Conservation (phyloP, 139 green algal genomes). For the Coelastrella sp. region DNA sequence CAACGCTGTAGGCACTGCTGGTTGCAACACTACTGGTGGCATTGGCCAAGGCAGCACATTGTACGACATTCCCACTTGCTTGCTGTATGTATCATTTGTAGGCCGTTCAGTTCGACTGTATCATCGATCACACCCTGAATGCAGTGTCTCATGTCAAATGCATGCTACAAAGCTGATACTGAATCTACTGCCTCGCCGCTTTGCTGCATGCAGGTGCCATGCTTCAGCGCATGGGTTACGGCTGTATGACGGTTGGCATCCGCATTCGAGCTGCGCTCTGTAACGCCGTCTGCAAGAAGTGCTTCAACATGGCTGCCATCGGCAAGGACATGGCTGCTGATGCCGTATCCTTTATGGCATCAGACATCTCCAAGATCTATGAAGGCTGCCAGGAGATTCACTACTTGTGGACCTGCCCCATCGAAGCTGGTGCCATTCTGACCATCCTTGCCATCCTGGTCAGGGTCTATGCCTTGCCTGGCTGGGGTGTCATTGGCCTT, state of each 20-base stretch:
- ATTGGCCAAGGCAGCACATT: no score
- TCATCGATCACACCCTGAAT: no score
- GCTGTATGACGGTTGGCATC: constrained; percentile 64
- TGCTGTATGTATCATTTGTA: no score
- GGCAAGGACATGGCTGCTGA: constrained; percentile 62
- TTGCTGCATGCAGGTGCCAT: constrained; percentile 51
- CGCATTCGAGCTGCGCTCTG: constrained; percentile 63
- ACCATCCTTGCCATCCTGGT: constrained; percentile 66
- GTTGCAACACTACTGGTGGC: no score
- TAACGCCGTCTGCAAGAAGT: constrained; percentile 69
- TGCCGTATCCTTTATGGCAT: constrained; percentile 68
- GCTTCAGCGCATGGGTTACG: constrained; percentile 76
- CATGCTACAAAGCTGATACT: no score
- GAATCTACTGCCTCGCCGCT: neutral
- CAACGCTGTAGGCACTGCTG: no score
- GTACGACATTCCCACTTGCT: no score
- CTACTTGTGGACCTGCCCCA: constrained; percentile 74
- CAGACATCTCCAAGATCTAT: constrained; percentile 71
- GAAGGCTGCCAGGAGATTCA: constrained; percentile 74
- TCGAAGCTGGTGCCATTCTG: constrained; percentile 73
- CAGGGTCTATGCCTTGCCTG: constrained; percentile 54
- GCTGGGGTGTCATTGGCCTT: constrained; percentile 43
- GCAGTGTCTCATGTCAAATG: no score
- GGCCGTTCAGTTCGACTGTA: no score
- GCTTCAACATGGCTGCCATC: constrained; percentile 68